phyloP scores from a whole-genome alignment of 2,329 filamentous ascomycete species.

The Neodidymelliopsis sp. region DNA sequence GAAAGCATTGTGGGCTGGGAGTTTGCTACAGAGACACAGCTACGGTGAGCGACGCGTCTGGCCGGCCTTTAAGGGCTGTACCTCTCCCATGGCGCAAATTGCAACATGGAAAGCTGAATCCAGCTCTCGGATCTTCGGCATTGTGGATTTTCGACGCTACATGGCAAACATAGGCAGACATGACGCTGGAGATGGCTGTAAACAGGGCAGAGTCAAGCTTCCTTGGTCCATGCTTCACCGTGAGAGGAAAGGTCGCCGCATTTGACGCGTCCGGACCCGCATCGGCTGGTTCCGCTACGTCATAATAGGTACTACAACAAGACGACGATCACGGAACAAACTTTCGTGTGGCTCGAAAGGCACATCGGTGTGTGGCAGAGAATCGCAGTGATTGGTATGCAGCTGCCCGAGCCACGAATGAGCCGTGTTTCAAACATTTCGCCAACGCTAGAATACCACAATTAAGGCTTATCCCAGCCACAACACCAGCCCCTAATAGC shows the following conservation, averaged over 20 bases:
- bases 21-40: slow-evolving; percentile 4
- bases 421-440: slow-evolving; percentile 7
- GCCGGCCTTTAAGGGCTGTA: slow-evolving; percentile 3
- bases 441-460: slow-evolving; percentile 5
- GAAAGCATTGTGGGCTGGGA: slow-evolving; percentile 22
- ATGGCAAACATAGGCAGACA: slow-evolving; percentile 12
- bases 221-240: slow-evolving; percentile 14
- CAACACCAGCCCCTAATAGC: slow-evolving; percentile 2
- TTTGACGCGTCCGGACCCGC: slow-evolving; percentile 7
- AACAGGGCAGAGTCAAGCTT: slow-evolving; percentile 24
- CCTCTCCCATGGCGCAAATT: neutral
- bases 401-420: slow-evolving; percentile 5
- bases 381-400: neutral
- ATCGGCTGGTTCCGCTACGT: slow-evolving; percentile 17
- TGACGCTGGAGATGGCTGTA: slow-evolving; percentile 26
- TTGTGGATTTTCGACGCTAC: slow-evolving; percentile 16
- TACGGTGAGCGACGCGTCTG: neutral
- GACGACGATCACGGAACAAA: slow-evolving; percentile 6
- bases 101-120: slow-evolving; percentile 3
- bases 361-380: neutral
- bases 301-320: slow-evolving; percentile 6
- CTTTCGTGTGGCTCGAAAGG: neutral
- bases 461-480: slow-evolving; percentile 1
- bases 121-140: slow-evolving; percentile 16
- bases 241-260: slow-evolving; percentile 10